Percentiles rank a stretch among this genome's conserved stretches.
Conservation (phyloP, 306 rosid species). For the Lathyrus aphaca region DNA sequence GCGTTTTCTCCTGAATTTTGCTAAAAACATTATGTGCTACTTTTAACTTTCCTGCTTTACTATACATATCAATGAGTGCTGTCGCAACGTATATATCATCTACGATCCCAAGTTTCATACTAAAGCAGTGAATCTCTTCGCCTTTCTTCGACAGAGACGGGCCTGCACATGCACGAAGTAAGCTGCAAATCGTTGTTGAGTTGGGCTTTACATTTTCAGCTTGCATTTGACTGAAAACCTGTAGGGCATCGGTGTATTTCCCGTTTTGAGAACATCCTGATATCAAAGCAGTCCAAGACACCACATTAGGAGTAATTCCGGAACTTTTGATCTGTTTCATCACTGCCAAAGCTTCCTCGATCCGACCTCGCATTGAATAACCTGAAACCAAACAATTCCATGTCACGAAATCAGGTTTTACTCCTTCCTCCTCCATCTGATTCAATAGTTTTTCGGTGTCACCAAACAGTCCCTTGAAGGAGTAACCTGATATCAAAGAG, state of each 20-base stretch:
- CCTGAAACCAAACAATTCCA: slow-evolving; percentile 75
- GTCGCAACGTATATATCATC: slow-evolving; percentile 62
- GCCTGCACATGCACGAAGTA: slow-evolving; percentile 65
- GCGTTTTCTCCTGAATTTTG: slow-evolving; percentile 56
- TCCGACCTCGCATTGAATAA: slow-evolving; percentile 55
- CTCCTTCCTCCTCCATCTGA: slow-evolving; percentile 53
- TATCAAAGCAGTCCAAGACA: slow-evolving; percentile 78
- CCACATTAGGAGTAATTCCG: slow-evolving; percentile 63
- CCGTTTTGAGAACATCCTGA: slow-evolving; percentile 65
- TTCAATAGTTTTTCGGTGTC: slow-evolving; percentile 53
- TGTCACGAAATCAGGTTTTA: slow-evolving; percentile 67
- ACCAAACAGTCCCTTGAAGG: slow-evolving; percentile 57
- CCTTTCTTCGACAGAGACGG: slow-evolving; percentile 63
- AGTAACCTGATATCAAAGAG: slow-evolving; percentile 69
- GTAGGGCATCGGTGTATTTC: slow-evolving; percentile 50
- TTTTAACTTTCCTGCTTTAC: slow-evolving; percentile 62
- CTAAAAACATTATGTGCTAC: slow-evolving; percentile 54
- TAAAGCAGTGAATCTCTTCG: slow-evolving; percentile 61
- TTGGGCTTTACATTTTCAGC: slow-evolving; percentile 61
- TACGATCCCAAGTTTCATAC: slow-evolving; percentile 44
- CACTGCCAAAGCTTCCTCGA: slow-evolving; percentile 57
- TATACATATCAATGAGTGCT: slow-evolving; percentile 62
- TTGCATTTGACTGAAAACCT: slow-evolving; percentile 64
- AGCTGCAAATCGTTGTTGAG: slow-evolving; percentile 57
- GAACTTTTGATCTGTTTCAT: slow-evolving; percentile 54